Evolutionary conservation across 78 protist species (phyloP), one percentile per base, ranked within the genome.

Genomic region (Pelomyxa schiedti): DNA sequence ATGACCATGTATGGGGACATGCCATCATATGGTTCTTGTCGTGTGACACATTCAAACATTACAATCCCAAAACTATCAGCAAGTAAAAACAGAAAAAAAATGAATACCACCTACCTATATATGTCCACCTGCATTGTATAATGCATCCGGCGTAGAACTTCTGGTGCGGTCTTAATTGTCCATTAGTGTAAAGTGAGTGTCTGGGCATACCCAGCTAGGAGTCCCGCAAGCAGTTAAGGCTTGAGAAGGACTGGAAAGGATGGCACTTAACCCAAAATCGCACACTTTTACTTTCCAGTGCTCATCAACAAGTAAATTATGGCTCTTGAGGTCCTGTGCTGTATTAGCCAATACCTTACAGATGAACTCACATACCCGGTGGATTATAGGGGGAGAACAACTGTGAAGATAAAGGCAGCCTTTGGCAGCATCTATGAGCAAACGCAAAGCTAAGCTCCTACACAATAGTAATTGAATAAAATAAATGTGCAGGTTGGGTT

Each of bases 191-290:
- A 74, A 68, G 78, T 84, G 2, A 78, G 85, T 24, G 74, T 84
- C 39, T 84, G 82, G 2, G 81, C 79, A 71, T 84, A 84, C 63
- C 88, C 88, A 84, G 65, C 79, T 75, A 35, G 88, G 88, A 38
- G 88, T 84, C 6, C 88, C 88, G 72, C 88, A 84, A 28, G 84
- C 84, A 2, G 88, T 84, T 84, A 84, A 79, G 39, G 82, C 72
- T 39, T 73, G 67, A 3, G 63, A 53, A 16, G 26, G 66, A 22
- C 72, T 43, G 69, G 74, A 81, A 52, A 79, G 74, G 41, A 84
- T 79, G 5, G 78, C 75, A 3, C 75, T 53, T 35, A 84, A 39
- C 39, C 88, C 88, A 74, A 84, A 84, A 42, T 84, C 88, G n/a
- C 76, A 26, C 30, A 73, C 89, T 63, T 84, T 84, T 8, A 84